phyloP scores from a whole-genome alignment of 2,329 filamentous ascomycete genomes.

The Phialophora tarda region DNA sequence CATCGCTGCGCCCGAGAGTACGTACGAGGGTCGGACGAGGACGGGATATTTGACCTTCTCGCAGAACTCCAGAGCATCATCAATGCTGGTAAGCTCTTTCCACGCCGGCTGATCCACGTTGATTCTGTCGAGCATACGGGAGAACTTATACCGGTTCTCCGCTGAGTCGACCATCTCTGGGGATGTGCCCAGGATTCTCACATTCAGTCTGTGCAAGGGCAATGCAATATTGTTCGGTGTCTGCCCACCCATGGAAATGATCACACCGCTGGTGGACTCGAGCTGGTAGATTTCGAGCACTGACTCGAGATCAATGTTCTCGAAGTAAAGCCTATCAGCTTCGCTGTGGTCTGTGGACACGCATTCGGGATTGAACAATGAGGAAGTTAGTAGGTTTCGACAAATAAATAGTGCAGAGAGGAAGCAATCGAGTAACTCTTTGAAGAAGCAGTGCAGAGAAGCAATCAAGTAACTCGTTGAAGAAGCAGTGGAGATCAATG shows the following conservation, averaged over 20 bases:
- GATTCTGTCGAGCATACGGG: constrained; percentile 93
- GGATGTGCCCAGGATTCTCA: constrained; percentile 92
- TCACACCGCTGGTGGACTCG: constrained; percentile 80
- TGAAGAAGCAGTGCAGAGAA: background rate
- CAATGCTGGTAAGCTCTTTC: constrained; percentile 96
- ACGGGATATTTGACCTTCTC: constrained; percentile 89
- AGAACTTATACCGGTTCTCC: constrained; percentile 98
- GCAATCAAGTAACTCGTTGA: background rate
- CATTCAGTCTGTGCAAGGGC: constrained; percentile 82
- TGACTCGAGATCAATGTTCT: constrained; percentile 89
- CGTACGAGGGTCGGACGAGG: constrained; percentile 92
- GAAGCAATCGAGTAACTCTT: no score
- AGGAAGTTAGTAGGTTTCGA: constrained; percentile 10
- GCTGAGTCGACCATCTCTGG: constrained; percentile 99
- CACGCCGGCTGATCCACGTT: constrained; percentile 94
- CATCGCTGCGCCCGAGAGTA: constrained; percentile 96
- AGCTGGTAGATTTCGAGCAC: constrained; percentile 92
- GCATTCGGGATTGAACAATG: constrained; percentile 79
- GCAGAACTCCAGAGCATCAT: constrained; percentile 87
- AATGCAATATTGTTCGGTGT: constrained; percentile 98
- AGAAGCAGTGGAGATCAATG: background rate
- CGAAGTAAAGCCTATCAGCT: constrained; percentile 92
- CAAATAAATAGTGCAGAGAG: no score
- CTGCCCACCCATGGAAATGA: constrained; percentile 96
- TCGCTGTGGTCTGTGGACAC: constrained; percentile 92